Conservation (phyloP, 495 filamentous ascomycete species). For the Stereocaulon alpinum region DNA sequence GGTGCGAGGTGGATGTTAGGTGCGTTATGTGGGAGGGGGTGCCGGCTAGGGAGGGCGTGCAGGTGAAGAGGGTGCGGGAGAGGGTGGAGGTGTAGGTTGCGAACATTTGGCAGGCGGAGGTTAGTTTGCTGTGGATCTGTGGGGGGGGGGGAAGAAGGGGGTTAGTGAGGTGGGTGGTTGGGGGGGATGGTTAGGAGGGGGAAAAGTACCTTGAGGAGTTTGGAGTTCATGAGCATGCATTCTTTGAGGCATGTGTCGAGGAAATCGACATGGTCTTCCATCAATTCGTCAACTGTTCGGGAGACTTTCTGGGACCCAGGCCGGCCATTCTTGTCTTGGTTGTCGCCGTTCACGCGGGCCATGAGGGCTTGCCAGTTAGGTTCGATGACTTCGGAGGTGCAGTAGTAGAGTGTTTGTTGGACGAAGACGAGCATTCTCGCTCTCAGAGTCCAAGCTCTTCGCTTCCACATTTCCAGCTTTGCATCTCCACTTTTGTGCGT, state of each 20-base stretch:
- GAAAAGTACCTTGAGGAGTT: constrained; percentile 67
- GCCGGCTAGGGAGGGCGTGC: constrained; percentile 61
- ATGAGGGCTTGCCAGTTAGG: constrained; percentile 93
- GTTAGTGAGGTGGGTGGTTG: background rate
- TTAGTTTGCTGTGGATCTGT: constrained; percentile 90
- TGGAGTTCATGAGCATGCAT: constrained; percentile 96
- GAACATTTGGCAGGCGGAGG: constrained; percentile 87
- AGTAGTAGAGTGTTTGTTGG: constrained; percentile 92
- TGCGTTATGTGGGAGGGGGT: constrained; percentile 22
- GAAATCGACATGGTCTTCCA: constrained; percentile 99
- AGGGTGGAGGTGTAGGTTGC: constrained; percentile 74
- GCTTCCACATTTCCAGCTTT: constrained; percentile 82
- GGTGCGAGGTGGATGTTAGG: constrained; percentile 20
- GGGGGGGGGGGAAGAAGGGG: background rate
- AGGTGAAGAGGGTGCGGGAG: constrained; percentile 63
- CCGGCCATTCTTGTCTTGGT: constrained; percentile 35
- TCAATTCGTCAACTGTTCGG: constrained; percentile 89
- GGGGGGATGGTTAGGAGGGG: background rate
- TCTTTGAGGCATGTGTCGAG: constrained; percentile 95
- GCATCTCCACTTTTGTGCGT: constrained; percentile 63
- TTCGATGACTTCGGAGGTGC: constrained; percentile 92
- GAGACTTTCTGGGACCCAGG: constrained; percentile 39
- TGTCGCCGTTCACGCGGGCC: constrained; percentile 60
- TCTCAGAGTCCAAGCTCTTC: constrained; percentile 80
- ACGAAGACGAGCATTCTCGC: constrained; percentile 95